These are phyloP conservation scores for Stagonosporopsis chrysanthemi DNA, from an alignment of 2,329 filamentous ascomycete species.

Conservation along the genomic window DNA sequence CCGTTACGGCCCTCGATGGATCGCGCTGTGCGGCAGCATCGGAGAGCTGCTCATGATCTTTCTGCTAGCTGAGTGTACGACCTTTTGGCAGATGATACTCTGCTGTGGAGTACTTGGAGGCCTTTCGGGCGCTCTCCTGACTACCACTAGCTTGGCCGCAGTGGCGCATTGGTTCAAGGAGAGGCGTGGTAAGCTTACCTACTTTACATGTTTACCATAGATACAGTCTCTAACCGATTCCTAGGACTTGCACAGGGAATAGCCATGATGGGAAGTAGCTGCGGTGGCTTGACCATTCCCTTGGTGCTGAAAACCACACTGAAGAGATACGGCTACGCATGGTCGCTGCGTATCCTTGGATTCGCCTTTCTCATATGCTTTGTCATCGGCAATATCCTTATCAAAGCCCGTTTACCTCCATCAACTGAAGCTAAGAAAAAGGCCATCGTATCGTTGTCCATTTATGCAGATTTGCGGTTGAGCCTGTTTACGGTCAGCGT, in stretches of 20 bases:
- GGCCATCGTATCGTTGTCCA: slow-evolving; percentile 45
- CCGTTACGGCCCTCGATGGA: slow-evolving; percentile 47
- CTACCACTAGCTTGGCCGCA: slow-evolving; percentile 46
- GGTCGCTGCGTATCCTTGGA: slow-evolving; percentile 51
- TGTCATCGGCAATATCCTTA: slow-evolving; percentile 42
- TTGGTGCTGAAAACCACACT: slow-evolving; percentile 45
- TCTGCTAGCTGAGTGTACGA: slow-evolving; percentile 42
- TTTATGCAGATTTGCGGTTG: slow-evolving; percentile 45
- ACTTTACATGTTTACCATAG: not conserved
- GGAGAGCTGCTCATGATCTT: slow-evolving; percentile 42
- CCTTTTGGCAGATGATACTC: slow-evolving; percentile 55
- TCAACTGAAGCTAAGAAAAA: slow-evolving; percentile 41
- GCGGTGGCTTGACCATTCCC: slow-evolving; percentile 49
- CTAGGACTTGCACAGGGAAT: slow-evolving; percentile 48
- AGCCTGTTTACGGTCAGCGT: slow-evolving; percentile 46
- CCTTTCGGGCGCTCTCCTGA: slow-evolving; percentile 48
- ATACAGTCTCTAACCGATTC: not conserved
- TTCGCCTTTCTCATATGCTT: slow-evolving; percentile 47
- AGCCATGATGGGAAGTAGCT: slow-evolving; percentile 48
- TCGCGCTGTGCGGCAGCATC: slow-evolving; percentile 40
- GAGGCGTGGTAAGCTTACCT: slow-evolving; percentile 25
- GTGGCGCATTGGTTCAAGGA: slow-evolving; percentile 52
- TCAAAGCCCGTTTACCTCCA: slow-evolving; percentile 47
- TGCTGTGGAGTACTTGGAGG: slow-evolving; percentile 52
- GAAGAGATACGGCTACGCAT: slow-evolving; percentile 46